phyloP scores from a whole-genome alignment of 2,329 filamentous ascomycete species.

The Byssochlamys sp. region DNA sequence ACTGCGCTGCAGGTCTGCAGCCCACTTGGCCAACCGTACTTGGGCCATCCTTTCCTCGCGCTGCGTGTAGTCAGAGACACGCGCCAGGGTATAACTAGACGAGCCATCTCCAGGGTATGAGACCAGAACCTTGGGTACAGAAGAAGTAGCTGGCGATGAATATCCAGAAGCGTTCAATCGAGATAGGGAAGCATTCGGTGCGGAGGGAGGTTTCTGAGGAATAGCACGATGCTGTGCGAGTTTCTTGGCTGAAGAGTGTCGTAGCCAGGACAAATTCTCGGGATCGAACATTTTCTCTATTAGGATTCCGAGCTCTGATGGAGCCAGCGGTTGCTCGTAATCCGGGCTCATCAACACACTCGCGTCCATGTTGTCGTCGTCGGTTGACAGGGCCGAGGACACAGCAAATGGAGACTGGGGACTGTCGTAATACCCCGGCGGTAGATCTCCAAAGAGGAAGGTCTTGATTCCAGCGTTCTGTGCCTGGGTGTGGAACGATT shows the following conservation, averaged over 20 bases:
- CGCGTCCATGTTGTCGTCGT: slow-evolving; percentile 80
- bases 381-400: slow-evolving; percentile 62
- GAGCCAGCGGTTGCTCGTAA: slow-evolving; percentile 69
- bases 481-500: slow-evolving; percentile 30
- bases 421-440: slow-evolving; percentile 10
- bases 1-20: slow-evolving; percentile 66
- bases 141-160: slow-evolving; percentile 14
- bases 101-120: slow-evolving; percentile 19
- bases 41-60: slow-evolving; percentile 54
- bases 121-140: slow-evolving; percentile 19
- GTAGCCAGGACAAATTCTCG: slow-evolving; percentile 69
- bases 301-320: slow-evolving; percentile 62
- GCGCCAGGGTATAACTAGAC: slow-evolving; percentile 50
- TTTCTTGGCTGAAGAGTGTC: slow-evolving; percentile 74
- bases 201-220: not conserved
- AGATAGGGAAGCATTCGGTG: slow-evolving; percentile 20
- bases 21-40: slow-evolving; percentile 72
- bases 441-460: slow-evolving; percentile 54
- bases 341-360: slow-evolving; percentile 87
- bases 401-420: slow-evolving; percentile 57
- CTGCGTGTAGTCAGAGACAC: slow-evolving; percentile 51
- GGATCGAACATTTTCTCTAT: slow-evolving; percentile 67
- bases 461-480: slow-evolving; percentile 46
- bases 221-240: slow-evolving; percentile 59
- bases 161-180: slow-evolving; percentile 24